Evolutionary conservation across 495 filamentous ascomycete genomes (phyloP).

Genomic region (Penicillium atrosanguineum): DNA sequence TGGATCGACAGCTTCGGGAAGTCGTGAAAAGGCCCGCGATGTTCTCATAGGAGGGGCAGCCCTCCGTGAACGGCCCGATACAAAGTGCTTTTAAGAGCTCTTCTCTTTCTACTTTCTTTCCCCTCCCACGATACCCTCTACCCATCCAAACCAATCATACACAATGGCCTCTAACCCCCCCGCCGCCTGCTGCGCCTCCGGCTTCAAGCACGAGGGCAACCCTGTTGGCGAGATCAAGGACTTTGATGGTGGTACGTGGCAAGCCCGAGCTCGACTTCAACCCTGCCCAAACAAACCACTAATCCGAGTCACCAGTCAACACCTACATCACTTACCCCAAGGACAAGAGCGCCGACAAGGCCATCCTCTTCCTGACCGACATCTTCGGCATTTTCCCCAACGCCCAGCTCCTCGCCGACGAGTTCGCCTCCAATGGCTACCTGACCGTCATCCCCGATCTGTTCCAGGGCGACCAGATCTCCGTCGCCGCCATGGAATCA

Average conservation of each 20-base stretch:
- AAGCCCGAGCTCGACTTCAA: slow-evolving; percentile 42
- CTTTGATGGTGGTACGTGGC: slow-evolving; percentile 36
- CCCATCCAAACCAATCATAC: slow-evolving; percentile 11
- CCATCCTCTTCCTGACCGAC: slow-evolving; percentile 55
- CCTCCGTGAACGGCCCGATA: neutral
- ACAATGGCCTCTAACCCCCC: slow-evolving; percentile 59
- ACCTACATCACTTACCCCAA: slow-evolving; percentile 45
- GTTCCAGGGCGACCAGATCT: slow-evolving; percentile 68
- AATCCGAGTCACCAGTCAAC: slow-evolving; percentile 23
- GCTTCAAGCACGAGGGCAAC: slow-evolving; percentile 49
- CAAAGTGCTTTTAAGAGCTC: neutral
- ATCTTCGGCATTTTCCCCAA: slow-evolving; percentile 75
- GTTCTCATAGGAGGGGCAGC: slow-evolving; percentile 2
- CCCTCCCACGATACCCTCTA: neutral
- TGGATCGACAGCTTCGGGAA: neutral
- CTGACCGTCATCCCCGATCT: slow-evolving; percentile 72
- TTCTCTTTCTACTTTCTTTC: neutral
- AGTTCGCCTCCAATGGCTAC: slow-evolving; percentile 80
- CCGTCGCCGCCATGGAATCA: slow-evolving; percentile 51
- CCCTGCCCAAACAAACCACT: slow-evolving; percentile 19
- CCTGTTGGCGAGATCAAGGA: slow-evolving; percentile 42
- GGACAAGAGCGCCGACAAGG: slow-evolving; percentile 41
- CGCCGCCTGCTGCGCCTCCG: slow-evolving; percentile 54
- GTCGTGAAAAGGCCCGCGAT: neutral
- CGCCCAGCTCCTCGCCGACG: slow-evolving; percentile 77